Evolutionary conservation across 192 early-diverging fungal genomes (phyloP), one percentile per base, ranked within the genome.

Genomic region (Geranomyces variabilis): DNA sequence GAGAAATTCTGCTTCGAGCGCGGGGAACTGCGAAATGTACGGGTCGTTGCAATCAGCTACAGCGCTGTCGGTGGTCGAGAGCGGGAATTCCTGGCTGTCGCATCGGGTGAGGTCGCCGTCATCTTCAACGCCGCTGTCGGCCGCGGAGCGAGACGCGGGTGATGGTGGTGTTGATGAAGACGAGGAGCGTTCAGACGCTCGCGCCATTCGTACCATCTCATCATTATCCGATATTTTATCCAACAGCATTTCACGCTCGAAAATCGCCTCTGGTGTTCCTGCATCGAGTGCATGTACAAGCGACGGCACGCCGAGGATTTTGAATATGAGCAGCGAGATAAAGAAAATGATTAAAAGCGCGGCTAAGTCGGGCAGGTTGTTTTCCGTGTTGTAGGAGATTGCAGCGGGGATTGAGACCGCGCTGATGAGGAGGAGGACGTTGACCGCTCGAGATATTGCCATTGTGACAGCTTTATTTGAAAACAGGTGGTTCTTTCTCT

Each of bases 1-100:
- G 19, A 74, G 51, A 21, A 74, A 58, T 29, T 66, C 65, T 22
- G 64, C n/a, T 41, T 66, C 65, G 8, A 74, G 56, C 41, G 47
- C 64, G n/a, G 63, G 53, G 55, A 67, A 48, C n/a, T 44, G 53
- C 4, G 29, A 45, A 10, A 74, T 66, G 55, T 74, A 67, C 30
- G 72, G 72, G 21, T 74, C 72, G 49, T 36, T 21, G 31, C 58
- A 33, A 29, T 60, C 58, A 29, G 58, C 58, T 6, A 60, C 28
- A 7, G 58, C 58, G 58, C 58, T 60, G 17, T 60, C 58, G n/a
- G 51, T 53, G 17, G 51, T 15, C 7, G 51, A 53, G 19, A 24
- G 51, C 19, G 51, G 51, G 24, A 53, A 53, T 17, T 53, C 51
- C 7, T 26, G 19, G 17, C 51, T 53, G 17, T 53, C 51, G 51